These are phyloP conservation scores for Agrocybe praecox DNA, from an alignment of 768 basidiomycete species.

Conservation along the genomic window DNA sequence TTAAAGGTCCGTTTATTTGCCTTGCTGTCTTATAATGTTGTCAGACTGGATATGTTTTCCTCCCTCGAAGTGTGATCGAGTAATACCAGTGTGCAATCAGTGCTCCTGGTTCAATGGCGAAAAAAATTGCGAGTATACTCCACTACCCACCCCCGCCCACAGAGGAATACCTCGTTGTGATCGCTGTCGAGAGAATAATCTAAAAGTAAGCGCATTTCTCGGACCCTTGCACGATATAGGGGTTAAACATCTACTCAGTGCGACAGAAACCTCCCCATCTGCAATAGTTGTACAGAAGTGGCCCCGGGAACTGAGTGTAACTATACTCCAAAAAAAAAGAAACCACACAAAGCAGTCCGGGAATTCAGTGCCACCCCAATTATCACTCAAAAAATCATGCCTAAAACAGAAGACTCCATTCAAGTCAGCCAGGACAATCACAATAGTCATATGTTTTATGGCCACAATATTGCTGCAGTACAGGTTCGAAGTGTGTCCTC, in stretches of 20 bases:
- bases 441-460: constrained; percentile 43
- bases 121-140: constrained; percentile 73
- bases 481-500: constrained; percentile 26
- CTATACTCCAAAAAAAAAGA: constrained; percentile 73
- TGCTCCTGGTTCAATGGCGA: constrained; percentile 64
- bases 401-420: not conserved
- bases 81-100: constrained; percentile 71
- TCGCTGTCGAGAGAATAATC: constrained; percentile 65
- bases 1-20: constrained; percentile 50
- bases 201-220: constrained; percentile 50
- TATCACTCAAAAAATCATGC: constrained; percentile 2
- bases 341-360: constrained; percentile 18
- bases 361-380: no score
- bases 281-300: constrained; percentile 64
- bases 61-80: constrained; percentile 61
- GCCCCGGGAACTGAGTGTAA: constrained; percentile 56
- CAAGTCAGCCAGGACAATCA: constrained; percentile 7
- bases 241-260: no score
- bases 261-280: constrained; percentile 71
- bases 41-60: not conserved
- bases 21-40: constrained; percentile 6
- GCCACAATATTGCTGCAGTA: constrained; percentile 45
- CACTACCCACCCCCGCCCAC: constrained; percentile 74
- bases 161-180: constrained; percentile 76
- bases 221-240: not conserved